Evolutionary conservation across 2,329 filamentous ascomycete genomes (phyloP), one percentile per base, ranked within the genome.

Genomic region (Alternaria conjuncta): DNA sequence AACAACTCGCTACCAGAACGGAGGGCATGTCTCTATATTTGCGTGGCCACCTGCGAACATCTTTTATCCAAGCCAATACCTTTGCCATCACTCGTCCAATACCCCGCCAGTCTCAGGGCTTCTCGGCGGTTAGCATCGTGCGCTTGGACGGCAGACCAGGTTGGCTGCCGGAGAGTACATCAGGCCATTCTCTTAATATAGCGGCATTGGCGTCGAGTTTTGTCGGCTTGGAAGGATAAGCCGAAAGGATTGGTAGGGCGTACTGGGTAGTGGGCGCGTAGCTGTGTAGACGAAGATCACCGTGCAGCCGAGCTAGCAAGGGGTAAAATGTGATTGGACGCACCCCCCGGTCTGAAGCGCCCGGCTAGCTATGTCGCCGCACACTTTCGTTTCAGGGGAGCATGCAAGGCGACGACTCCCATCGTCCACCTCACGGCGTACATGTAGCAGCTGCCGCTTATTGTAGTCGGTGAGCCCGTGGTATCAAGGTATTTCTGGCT

Each of bases 21-120:
- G 64, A 68, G 57, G 66, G 63, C 65, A 58, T 67, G 66, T 67
- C 74, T 75, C 76, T 79, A 79, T 79, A 79, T 78, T 78, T 74
- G 69, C 73, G 60, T 60, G 61, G 56, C 56, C 57, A 55, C 57
- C 60, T 63, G 61, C 60, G 51, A 62, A 46, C 54, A 51, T 71
- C 43, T 66, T 72, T 68, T 70, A 71, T 64, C 67, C 67, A 70
- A 64, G 55, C 66, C 58, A 70, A 66, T 64, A 26, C 54, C 57
- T 66, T 55, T 66, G 72, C 71, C 75, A 58, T 55, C 30, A 49
- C 57, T 63, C 36, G 36, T 61, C 57, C 61, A 56, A 55, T 68
- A 72, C 77, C 75, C 76, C 76, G 69, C 74, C 65, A 71, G 60
- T 60, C 58, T 50, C 60, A 54, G 45, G 58, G 41, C 32, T 54